Conservation (phyloP, 2,329 filamentous ascomycete genomes). For the Lachnellula hyalina region DNA sequence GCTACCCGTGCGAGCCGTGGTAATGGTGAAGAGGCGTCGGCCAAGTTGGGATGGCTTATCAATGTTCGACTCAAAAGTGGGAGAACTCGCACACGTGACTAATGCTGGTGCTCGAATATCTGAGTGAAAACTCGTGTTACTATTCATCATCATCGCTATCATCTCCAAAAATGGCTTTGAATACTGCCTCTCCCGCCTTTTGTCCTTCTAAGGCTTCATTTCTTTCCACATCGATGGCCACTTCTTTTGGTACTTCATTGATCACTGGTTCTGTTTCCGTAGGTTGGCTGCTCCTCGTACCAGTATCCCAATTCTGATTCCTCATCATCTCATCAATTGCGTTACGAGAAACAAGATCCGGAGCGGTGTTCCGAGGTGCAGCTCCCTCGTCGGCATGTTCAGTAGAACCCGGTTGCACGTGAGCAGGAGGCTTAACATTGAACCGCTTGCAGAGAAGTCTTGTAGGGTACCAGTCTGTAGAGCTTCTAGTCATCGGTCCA, state of each 20-base stretch:
- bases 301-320: slow-evolving; percentile 23
- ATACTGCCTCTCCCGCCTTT: slow-evolving; percentile 73
- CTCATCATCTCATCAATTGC: slow-evolving; percentile 51
- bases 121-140: background rate
- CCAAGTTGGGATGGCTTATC: background rate
- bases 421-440: slow-evolving; percentile 71
- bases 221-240: slow-evolving; percentile 60
- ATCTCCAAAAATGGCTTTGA: slow-evolving; percentile 90
- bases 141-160: slow-evolving; percentile 59
- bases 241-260: slow-evolving; percentile 13
- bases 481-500: slow-evolving; percentile 74
- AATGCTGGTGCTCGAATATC: background rate
- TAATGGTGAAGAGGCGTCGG: background rate
- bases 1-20: background rate
- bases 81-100: background rate
- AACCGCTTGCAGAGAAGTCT: slow-evolving; percentile 91
- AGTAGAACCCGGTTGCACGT: slow-evolving; percentile 52
- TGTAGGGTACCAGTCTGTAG: slow-evolving; percentile 70
- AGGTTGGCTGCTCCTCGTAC: background rate
- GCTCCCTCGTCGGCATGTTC: slow-evolving; percentile 29
- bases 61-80: slow-evolving; percentile 1
- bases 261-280: background rate
- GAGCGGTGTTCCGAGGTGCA: slow-evolving; percentile 19
- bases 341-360: slow-evolving; percentile 47
- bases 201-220: slow-evolving; percentile 75